A percentile compares a stretch with the other conserved stretches of the same genome.
Conservation (phyloP, 2,329 filamentous ascomycete species). For the Talaromyces sp. region DNA sequence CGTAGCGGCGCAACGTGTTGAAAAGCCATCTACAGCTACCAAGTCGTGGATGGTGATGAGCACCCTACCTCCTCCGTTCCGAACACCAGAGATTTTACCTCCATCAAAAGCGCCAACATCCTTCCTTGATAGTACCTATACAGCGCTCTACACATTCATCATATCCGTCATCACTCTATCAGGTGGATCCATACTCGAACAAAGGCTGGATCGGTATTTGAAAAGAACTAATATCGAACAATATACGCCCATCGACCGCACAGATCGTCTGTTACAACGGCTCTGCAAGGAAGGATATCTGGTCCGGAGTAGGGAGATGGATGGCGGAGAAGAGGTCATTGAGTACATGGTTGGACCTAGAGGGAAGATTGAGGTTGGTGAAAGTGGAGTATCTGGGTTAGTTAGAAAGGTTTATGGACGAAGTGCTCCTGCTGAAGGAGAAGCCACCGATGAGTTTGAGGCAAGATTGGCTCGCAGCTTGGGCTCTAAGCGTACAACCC, state of each 20-base stretch:
- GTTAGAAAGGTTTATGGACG: constrained; percentile 58
- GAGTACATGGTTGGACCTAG: constrained; percentile 84
- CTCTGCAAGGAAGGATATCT: constrained; percentile 84
- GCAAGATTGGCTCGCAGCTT: constrained; percentile 19
- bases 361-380: constrained; percentile 79
- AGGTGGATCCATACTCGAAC: constrained; percentile 72
- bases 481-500: neutral
- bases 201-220: constrained; percentile 75
- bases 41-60: constrained; percentile 75
- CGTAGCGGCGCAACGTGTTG: constrained; percentile 51
- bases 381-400: constrained; percentile 70
- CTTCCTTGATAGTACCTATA: constrained; percentile 73
- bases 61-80: constrained; percentile 67
- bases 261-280: constrained; percentile 69
- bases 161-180: constrained; percentile 72
- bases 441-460: constrained; percentile 16
- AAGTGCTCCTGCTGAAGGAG: constrained; percentile 7
- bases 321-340: constrained; percentile 69
- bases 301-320: constrained; percentile 66
- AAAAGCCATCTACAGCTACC: constrained; percentile 50
- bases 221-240: constrained; percentile 71
- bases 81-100: constrained; percentile 63
- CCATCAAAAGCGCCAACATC: constrained; percentile 66
- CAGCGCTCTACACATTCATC: constrained; percentile 75
- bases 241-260: constrained; percentile 72